Evolutionary conservation across 2,329 filamentous ascomycete species (phyloP).

Genomic region (Cladosporium velox): DNA sequence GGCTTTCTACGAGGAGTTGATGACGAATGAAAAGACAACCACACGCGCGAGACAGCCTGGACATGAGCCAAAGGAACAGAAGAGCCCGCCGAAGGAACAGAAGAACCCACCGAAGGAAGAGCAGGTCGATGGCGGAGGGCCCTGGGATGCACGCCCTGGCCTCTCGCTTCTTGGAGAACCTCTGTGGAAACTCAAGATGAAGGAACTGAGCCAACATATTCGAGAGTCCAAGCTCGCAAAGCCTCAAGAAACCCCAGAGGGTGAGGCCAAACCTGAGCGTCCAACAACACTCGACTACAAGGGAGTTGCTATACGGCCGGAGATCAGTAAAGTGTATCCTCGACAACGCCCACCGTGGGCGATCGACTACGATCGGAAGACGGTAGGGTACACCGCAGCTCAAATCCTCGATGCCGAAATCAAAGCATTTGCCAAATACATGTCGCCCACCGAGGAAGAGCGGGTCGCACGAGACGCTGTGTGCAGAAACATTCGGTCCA

Average conservation of each 20-base stretch:
- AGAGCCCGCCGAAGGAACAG: not conserved
- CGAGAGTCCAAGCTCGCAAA: not conserved
- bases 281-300: conserved; percentile 1
- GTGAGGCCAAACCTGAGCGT: not conserved
- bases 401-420: conserved; percentile 18
- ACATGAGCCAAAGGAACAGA: not conserved
- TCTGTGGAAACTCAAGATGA: not conserved
- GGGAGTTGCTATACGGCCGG: not conserved
- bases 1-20: conserved; percentile 10
- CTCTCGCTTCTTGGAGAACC: not conserved
- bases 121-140: not conserved
- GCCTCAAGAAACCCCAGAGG: not conserved
- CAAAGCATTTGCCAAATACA: not conserved
- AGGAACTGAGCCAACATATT: not conserved
- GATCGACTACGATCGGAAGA: not conserved
- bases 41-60: not conserved
- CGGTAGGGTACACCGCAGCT: not conserved
- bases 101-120: not conserved
- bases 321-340: not conserved
- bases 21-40: not conserved
- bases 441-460: not conserved
- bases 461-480: not conserved
- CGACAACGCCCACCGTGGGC: conserved; percentile 6
- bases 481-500: not conserved
- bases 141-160: not conserved